Base-by-base conservation (phyloP, 2,329 filamentous ascomycete genomes). In the Epichloe sibirici region DNA sequence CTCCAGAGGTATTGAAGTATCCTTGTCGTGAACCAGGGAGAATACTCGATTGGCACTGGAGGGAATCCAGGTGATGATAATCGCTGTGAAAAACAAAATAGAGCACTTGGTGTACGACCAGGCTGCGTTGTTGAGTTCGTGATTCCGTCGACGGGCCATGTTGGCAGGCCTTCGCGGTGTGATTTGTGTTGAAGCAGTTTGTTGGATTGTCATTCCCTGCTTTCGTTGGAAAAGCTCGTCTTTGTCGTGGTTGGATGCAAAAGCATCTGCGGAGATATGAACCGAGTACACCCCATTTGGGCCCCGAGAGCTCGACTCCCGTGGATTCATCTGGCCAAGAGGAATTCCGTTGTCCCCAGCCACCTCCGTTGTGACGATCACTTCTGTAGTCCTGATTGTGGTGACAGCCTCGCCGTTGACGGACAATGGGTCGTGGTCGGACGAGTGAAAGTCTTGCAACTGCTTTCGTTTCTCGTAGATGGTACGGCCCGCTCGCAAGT, bases 11-110 rank as follows among this genome's bases (percentile, higher is more conserved):
- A 82, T 75, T 7, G 73, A 76, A 0, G 76, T 68, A 4, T 74
- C 54, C 28, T 76, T 68, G 0, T 74, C 70, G 60, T 85, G 72
- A 8, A 82, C 73, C 15, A 90, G 72, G 3, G 81, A 81, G 66
- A 86, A 90, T 15, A 90, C 77, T 9, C 88, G 77, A 65, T 94
- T 93, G 55, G 85, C 77, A 23, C 83, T 87, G 1, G 86, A 90
- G 1, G 81, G 88, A 53, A 90, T 80, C 85, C 85, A 88, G 5
- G 85, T 87, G 28, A 88, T 76, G 49, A 87, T 72, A 54, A 88
- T 75, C 0, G 83, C 83, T 1, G 81, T 74, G 66, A 88, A 88
- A 73, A 88, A 87, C 8, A 88, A 73, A 31, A 86, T 71, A 0
- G 85, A 77, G 46, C 83, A 85, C 59, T 85, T 85, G 52, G 83